Percentiles rank a stretch among this genome's conserved stretches.
Evolutionary conservation across 75 land plant species (phyloP).

Genomic region (Chamaecyparis obtusa): DNA sequence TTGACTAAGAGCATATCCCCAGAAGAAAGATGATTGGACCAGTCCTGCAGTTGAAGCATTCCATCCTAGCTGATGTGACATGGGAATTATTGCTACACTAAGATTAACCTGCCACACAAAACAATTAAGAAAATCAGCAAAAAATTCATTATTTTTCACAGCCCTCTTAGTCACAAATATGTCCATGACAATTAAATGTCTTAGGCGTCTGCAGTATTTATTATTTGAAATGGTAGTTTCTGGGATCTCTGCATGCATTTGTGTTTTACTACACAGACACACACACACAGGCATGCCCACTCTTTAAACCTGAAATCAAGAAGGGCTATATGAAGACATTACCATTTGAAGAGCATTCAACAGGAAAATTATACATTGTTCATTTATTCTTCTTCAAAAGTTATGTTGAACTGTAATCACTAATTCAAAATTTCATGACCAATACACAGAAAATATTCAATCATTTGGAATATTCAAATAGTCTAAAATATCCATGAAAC

Average conservation of each 20-base stretch:
- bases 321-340: background rate
- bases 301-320: background rate
- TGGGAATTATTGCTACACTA: slow-evolving; percentile 98
- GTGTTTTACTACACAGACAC: background rate
- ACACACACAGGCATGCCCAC: no score
- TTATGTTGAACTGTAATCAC: background rate
- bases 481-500: background rate
- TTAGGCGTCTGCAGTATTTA: background rate
- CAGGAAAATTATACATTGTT: background rate
- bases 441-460: background rate
- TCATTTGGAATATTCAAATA: background rate
- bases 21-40: slow-evolving; percentile 98
- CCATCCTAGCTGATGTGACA: slow-evolving; percentile 97
- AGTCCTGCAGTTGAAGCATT: slow-evolving; percentile 85
- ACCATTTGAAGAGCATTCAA: background rate
- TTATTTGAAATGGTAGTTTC: background rate
- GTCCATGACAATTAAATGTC: background rate
- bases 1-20: slow-evolving; percentile 99
- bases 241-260: background rate
- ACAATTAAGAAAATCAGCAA: background rate
- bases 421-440: background rate
- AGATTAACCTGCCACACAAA: slow-evolving; percentile 70
- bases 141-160: background rate
- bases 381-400: background rate
- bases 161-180: background rate